Evolutionary conservation across 208 protist species (phyloP).

Genomic region (Leptomonas seymouri): DNA sequence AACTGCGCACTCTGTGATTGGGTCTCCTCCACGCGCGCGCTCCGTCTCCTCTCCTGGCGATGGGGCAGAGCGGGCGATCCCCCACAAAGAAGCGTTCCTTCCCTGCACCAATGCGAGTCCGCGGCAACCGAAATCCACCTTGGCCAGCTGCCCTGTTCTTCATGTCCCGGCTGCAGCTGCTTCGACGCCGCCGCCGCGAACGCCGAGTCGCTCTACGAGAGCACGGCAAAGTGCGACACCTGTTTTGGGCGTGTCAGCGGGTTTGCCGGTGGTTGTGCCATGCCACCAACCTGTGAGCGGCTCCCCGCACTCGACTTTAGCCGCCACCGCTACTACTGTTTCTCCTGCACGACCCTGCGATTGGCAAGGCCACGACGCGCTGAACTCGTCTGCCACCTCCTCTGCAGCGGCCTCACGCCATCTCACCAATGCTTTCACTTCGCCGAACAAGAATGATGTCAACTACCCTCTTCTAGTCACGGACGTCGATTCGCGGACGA

Average conservation of each 20-base stretch:
- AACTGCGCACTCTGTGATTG: neutral
- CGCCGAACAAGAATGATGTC: too few relatives aligned
- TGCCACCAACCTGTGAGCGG: too few relatives aligned
- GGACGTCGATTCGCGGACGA: too few relatives aligned
- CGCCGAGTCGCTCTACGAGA: neutral
- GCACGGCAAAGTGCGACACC: neutral
- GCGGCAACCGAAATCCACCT: neutral
- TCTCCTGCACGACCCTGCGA: too few relatives aligned
- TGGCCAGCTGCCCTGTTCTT: conserved; percentile 14
- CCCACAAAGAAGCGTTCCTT: neutral
- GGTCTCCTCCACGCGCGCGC: too few relatives aligned
- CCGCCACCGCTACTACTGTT: too few relatives aligned
- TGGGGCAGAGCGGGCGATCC: neutral
- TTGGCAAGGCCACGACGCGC: too few relatives aligned
- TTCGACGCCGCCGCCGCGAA: neutral
- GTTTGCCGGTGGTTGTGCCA: neutral
- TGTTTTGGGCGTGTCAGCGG: neutral
- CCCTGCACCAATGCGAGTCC: neutral
- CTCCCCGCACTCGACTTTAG: too few relatives aligned
- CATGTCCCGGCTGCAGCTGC: neutral
- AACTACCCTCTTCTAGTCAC: too few relatives aligned
- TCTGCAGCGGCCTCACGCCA: too few relatives aligned
- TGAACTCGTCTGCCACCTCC: too few relatives aligned
- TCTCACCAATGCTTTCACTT: too few relatives aligned
- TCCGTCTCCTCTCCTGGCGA: neutral